A percentile compares a stretch with the other conserved stretches of the same genome.
phyloP scores from a whole-genome alignment of 2,329 filamentous ascomycete species.

The Colletotrichum noveboracense region DNA sequence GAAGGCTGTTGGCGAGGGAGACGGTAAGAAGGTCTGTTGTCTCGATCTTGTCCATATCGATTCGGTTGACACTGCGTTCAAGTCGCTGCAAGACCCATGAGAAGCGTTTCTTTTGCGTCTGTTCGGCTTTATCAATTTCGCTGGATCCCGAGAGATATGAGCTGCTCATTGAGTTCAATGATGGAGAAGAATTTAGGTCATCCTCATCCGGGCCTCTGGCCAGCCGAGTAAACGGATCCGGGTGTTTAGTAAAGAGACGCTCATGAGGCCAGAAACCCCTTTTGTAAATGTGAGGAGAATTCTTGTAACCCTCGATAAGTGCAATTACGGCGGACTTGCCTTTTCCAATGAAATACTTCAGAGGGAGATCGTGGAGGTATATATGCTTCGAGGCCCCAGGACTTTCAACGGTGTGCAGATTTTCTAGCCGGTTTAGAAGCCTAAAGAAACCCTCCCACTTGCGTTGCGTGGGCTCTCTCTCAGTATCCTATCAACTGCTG shows the following conservation, averaged over 20 bases:
- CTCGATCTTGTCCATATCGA: background rate
- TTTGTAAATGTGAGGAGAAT: background rate
- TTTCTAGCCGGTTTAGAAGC: background rate
- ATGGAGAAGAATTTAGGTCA: accelerated
- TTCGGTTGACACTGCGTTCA: background rate
- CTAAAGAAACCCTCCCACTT: background rate
- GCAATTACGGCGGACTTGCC: background rate
- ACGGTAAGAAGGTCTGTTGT: background rate
- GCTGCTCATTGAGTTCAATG: background rate
- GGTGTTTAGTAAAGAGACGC: background rate
- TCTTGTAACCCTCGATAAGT: background rate
- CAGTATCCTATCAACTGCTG: too few species aligned
- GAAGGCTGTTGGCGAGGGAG: background rate
- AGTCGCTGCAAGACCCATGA: background rate
- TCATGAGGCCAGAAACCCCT: background rate
- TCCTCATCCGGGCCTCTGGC: background rate
- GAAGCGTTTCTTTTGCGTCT: background rate
- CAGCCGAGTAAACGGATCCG: background rate
- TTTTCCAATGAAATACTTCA: background rate
- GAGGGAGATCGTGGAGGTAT: background rate
- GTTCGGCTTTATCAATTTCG: background rate
- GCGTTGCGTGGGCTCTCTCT: background rate
- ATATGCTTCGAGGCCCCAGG: background rate
- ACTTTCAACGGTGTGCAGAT: background rate
- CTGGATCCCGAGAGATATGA: background rate